A percentile compares a stretch with the other conserved stretches of the same genome.
These are phyloP conservation scores for Leccinum griseonigrum DNA, from an alignment of 1,284 basidiomycete species.

Conservation along the genomic window DNA sequence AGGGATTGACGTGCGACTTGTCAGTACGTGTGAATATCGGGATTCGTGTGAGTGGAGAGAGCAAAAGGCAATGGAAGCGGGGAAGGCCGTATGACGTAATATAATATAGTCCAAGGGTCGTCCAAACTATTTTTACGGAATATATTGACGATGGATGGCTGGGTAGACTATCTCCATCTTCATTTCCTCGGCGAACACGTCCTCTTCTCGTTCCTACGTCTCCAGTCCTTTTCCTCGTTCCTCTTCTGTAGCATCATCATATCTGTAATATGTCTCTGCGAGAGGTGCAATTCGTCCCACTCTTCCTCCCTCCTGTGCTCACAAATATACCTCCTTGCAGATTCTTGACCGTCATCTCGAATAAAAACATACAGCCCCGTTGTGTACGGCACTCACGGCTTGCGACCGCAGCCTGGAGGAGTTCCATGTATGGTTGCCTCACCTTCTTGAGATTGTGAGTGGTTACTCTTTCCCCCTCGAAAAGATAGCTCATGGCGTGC, in stretches of 20 bases:
- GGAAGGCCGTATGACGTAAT: neutral
- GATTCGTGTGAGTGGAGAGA: constrained; percentile 84
- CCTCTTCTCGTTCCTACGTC: constrained; percentile 49
- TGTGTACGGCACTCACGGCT: constrained; percentile 40
- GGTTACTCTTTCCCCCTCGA: neutral
- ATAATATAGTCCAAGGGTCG: neutral
- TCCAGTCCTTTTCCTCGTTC: constrained; percentile 49
- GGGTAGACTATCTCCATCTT: constrained; percentile 53
- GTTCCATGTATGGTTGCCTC: constrained; percentile 52
- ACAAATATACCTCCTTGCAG: constrained; percentile 31
- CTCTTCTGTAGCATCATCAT: constrained; percentile 45
- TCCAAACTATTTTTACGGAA: neutral
- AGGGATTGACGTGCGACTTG: neutral
- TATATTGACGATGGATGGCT: constrained; percentile 38
- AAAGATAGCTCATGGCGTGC: neutral
- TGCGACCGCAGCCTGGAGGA: constrained; percentile 49
- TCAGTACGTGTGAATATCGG: constrained; percentile 76
- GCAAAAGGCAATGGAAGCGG: constrained; percentile 52
- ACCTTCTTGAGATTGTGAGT: constrained; percentile 60
- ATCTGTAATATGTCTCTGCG: constrained; percentile 47
- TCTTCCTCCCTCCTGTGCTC: neutral
- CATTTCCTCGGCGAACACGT: constrained; percentile 54
- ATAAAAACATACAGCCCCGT: constrained; percentile 45
- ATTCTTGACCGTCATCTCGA: constrained; percentile 47
- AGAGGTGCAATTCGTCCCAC: constrained; percentile 45